Percentiles rank a stretch among this genome's conserved stretches.
Evolutionary conservation across 345 rosid species (phyloP).

Genomic region (Combretum micranthum): DNA sequence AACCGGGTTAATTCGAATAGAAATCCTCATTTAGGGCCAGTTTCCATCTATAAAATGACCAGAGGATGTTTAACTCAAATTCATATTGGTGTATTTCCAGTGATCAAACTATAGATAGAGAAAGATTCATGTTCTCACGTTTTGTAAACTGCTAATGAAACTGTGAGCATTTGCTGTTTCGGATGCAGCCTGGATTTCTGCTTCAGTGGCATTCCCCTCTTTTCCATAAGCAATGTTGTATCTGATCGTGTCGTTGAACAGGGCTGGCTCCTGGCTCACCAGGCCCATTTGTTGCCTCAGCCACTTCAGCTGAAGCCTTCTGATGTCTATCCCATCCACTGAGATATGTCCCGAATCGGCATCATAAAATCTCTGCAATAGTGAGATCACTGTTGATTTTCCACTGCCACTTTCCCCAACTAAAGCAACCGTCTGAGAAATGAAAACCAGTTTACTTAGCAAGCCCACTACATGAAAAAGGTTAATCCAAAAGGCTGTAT

Average conservation of each 20-base stretch:
- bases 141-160: slow-evolving; percentile 39
- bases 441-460: neutral
- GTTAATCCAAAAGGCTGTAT: neutral
- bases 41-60: slow-evolving; percentile 18
- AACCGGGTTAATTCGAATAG: slow-evolving; percentile 18
- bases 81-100: too few species aligned
- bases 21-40: slow-evolving; percentile 21
- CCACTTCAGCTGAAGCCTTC: slow-evolving; percentile 44
- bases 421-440: slow-evolving; percentile 47
- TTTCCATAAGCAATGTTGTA: slow-evolving; percentile 64
- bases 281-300: slow-evolving; percentile 36
- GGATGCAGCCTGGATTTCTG: slow-evolving; percentile 45
- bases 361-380: slow-evolving; percentile 54
- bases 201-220: slow-evolving; percentile 44
- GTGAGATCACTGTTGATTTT: slow-evolving; percentile 51
- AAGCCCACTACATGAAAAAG: neutral
- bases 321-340: slow-evolving; percentile 45
- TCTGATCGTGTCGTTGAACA: slow-evolving; percentile 55
- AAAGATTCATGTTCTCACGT: slow-evolving; percentile 13
- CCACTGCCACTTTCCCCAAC: slow-evolving; percentile 83
- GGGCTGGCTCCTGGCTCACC: slow-evolving; percentile 50
- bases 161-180: slow-evolving; percentile 49
- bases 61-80: too few species aligned
- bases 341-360: slow-evolving; percentile 44
- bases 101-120: neutral